Percentiles rank a stretch among this genome's conserved stretches.
Conservation (phyloP, 805 yeast genomes). For the Candida pseudofarinosa region DNA sequence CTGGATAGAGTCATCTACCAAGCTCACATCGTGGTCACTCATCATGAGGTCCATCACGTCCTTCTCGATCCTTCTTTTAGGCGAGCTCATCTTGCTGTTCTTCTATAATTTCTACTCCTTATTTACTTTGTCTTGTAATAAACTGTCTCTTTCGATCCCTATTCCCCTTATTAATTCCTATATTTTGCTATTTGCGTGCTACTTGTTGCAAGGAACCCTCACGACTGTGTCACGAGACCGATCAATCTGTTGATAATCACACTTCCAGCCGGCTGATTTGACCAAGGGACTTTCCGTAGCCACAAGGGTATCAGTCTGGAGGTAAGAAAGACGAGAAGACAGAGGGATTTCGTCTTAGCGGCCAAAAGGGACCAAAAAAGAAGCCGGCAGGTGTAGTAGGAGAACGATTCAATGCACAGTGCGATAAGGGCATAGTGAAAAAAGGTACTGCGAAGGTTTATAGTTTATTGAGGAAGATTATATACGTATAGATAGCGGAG, state of each 20-base stretch:
- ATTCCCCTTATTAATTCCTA: not conserved
- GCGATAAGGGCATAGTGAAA: too few species aligned
- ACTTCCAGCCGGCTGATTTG: not conserved
- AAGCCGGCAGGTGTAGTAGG: too few species aligned
- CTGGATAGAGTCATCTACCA: slow-evolving; percentile 73
- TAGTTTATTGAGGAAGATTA: not conserved
- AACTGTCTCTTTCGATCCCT: not conserved
- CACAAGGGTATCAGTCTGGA: too few species aligned
- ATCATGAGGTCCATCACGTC: slow-evolving; percentile 96
- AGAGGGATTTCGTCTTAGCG: too few species aligned
- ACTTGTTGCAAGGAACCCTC: slow-evolving; percentile 2
- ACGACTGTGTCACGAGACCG: not conserved
- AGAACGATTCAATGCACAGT: too few species aligned
- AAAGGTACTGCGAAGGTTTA: too few species aligned
- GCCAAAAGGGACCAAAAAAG: too few species aligned
- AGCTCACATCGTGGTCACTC: slow-evolving; percentile 87
- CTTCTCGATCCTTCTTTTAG: slow-evolving; percentile 80
- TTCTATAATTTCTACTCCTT: not conserved
- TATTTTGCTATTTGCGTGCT: slow-evolving; percentile 4
- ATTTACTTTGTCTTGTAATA: not conserved
- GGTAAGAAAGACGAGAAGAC: too few species aligned
- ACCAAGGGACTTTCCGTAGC: too few species aligned
- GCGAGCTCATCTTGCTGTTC: slow-evolving; percentile 43
- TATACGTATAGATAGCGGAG: not conserved
- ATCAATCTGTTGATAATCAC: not conserved